Percentiles rank a stretch among this genome's conserved stretches.
Evolutionary conservation across 192 early-diverging fungal species (phyloP).

Genomic region (Haplosporangium gracile): DNA sequence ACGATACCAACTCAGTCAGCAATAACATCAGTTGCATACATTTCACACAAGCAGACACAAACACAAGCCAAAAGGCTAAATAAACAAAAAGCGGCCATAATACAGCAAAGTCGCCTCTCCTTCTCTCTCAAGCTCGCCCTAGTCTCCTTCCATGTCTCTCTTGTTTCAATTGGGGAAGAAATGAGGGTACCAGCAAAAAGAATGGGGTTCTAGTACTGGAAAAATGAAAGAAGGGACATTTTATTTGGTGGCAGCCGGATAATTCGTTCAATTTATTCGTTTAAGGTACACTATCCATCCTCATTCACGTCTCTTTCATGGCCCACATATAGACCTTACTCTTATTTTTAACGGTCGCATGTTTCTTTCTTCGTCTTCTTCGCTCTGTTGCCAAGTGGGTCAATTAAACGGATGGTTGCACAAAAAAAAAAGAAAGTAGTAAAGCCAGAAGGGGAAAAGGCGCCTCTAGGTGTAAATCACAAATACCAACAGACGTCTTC

Average conservation of each 20-base stretch:
- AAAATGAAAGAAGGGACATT: too few relatives aligned
- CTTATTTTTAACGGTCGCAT: background rate
- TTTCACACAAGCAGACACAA: background rate
- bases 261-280: too few relatives aligned
- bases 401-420: background rate
- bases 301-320: background rate
- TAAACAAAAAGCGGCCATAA: too few relatives aligned
- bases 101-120: too few relatives aligned
- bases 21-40: background rate
- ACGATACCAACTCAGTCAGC: slow-evolving; percentile 1
- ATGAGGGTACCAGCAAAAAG: too few relatives aligned
- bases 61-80: background rate
- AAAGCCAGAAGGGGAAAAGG: background rate
- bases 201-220: too few relatives aligned
- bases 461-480: background rate
- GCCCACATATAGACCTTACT: background rate
- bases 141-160: too few relatives aligned
- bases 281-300: too few relatives aligned
- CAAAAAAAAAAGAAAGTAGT: background rate
- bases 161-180: too few relatives aligned
- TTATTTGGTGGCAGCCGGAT: too few relatives aligned
- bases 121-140: too few relatives aligned
- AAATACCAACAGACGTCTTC: too few relatives aligned
- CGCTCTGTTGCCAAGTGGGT: background rate
- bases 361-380: background rate